Conservation (phyloP, 345 rosid genomes). For the Eucalyptus rudis region DNA sequence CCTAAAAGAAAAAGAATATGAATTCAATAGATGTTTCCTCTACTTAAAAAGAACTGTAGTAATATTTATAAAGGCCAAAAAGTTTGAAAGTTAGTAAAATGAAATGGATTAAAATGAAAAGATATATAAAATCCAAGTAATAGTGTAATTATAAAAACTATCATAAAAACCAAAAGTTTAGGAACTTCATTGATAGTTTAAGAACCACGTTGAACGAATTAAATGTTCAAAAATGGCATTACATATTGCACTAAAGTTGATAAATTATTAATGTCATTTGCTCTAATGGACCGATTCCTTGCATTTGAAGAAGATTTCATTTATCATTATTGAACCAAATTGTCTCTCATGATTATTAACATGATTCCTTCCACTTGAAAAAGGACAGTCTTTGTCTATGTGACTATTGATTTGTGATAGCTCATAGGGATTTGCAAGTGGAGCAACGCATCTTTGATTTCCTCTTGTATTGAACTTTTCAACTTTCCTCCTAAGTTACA, state of each 20-base stretch:
- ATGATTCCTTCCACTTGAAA: not conserved
- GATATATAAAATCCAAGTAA: not conserved
- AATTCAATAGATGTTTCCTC: not conserved
- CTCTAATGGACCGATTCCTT: not conserved
- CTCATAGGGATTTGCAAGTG: not conserved
- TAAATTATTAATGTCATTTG: not conserved
- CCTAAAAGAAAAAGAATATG: not conserved
- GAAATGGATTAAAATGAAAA: not conserved
- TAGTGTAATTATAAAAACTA: not conserved
- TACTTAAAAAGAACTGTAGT: not conserved
- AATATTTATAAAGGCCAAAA: not conserved
- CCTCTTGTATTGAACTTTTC: not conserved
- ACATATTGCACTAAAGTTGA: not conserved
- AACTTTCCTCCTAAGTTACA: not conserved
- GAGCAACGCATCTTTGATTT: not conserved
- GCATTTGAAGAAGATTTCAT: not conserved
- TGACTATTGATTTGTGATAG: not conserved
- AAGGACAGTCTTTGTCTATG: not conserved
- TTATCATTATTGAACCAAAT: not conserved
- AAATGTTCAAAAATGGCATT: not conserved
- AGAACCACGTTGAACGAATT: fast-evolving
- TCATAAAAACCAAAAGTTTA: not conserved
- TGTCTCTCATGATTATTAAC: not conserved
- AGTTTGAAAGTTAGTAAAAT: not conserved
- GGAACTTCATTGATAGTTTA: not conserved